These are phyloP conservation scores for Umbelopsis sp. DNA, from an alignment of 371 early-diverging fungal species.

Conservation along the genomic window DNA sequence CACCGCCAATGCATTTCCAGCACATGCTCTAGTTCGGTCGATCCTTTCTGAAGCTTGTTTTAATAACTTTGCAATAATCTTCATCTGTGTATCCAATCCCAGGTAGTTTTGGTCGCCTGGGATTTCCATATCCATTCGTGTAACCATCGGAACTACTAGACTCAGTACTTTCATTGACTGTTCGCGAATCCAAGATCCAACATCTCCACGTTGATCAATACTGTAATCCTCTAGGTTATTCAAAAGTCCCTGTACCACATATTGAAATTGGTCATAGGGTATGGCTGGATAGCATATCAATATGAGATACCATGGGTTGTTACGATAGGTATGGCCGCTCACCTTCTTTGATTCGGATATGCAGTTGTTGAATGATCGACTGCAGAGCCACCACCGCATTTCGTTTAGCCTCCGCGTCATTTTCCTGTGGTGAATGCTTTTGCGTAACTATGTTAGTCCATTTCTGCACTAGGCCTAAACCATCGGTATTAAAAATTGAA, in stretches of 20 bases:
- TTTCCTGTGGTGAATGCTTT: slow-evolving; percentile 39
- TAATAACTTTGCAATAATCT: slow-evolving; percentile 54
- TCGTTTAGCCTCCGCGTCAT: slow-evolving; percentile 73
- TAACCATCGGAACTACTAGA: slow-evolving; percentile 47
- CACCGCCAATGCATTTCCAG: slow-evolving; percentile 58
- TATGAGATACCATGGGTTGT: not conserved
- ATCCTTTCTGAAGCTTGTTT: slow-evolving; percentile 85
- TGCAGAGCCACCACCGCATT: slow-evolving; percentile 67
- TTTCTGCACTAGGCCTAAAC: not conserved
- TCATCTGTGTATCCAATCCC: slow-evolving; percentile 22
- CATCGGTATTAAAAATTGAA: not conserved
- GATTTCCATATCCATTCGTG: slow-evolving; percentile 35
- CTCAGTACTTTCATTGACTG: slow-evolving; percentile 67
- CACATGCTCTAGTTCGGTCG: slow-evolving; percentile 73
- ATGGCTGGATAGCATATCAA: slow-evolving; percentile 30
- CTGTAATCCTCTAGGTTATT: slow-evolving; percentile 82
- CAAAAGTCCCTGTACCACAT: slow-evolving; percentile 47
- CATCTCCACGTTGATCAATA: slow-evolving; percentile 91
- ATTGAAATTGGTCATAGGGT: slow-evolving; percentile 41
- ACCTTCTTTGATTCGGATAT: slow-evolving; percentile 47
- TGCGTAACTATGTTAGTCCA: slow-evolving; percentile 8
- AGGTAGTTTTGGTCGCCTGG: slow-evolving; percentile 30
- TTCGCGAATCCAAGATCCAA: slow-evolving; percentile 93
- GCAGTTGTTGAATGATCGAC: slow-evolving; percentile 42
- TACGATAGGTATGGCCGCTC: slow-evolving; percentile 2